A percentile compares a stretch with the other conserved stretches of the same genome.
These are phyloP conservation scores for Vigna nakashimae DNA, from an alignment of 306 rosid genomes.

Conservation along the genomic window DNA sequence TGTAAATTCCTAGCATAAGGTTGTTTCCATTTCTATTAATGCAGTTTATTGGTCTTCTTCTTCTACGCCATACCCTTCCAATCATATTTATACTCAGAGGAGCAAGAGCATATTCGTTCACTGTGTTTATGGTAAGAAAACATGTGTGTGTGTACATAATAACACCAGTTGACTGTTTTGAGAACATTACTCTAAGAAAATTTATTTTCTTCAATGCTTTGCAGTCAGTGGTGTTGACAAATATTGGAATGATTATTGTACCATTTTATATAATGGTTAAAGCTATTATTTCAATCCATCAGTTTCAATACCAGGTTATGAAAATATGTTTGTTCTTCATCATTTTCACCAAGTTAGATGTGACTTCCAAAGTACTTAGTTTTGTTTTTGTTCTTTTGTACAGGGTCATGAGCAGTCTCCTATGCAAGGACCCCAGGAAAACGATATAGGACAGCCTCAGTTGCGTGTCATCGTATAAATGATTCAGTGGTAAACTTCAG, in stretches of 20 bases:
- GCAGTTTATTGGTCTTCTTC: conserved; percentile 76
- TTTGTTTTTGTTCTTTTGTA: background rate
- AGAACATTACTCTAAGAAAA: background rate
- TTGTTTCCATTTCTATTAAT: too few species aligned
- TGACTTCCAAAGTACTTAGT: background rate
- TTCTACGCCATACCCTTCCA: conserved; percentile 77
- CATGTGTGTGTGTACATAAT: background rate
- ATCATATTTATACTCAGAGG: conserved; percentile 61
- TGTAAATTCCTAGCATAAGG: too few species aligned
- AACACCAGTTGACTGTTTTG: background rate
- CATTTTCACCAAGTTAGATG: conserved; percentile 2
- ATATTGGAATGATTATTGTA: conserved; percentile 65
- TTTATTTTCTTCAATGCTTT: conserved; percentile 23
- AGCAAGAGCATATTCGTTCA: conserved; percentile 61
- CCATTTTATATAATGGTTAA: conserved; percentile 67
- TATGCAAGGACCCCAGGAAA: conserved; percentile 47
- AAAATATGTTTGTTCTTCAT: background rate
- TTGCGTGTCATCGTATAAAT: conserved; percentile 59
- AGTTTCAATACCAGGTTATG: conserved; percentile 64
- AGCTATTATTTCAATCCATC: conserved; percentile 62
- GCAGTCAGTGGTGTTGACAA: conserved; percentile 69
- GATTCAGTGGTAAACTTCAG: background rate
- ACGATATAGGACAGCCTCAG: conserved; percentile 48
- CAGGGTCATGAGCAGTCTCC: conserved; percentile 41
- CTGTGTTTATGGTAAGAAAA: conserved; percentile 59